Base-by-base conservation (phyloP, 2,329 filamentous ascomycete species). In the Nothophaeocryptopus gaeumannii region DNA sequence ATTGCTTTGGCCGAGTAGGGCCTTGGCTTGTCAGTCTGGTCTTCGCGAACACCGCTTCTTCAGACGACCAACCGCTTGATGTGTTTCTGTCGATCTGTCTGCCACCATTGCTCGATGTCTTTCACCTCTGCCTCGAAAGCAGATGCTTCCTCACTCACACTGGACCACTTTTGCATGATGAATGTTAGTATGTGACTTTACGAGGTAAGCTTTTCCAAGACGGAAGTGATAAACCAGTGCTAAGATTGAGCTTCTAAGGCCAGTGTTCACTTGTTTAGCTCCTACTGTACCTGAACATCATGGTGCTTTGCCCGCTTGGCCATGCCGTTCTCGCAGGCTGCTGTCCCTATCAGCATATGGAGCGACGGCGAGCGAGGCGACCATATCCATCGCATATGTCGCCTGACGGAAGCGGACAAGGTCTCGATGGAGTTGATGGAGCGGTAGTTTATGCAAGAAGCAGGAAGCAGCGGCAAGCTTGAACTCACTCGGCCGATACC, bases 1-100 rank as follows among this genome's bases (percentile, higher is more conserved):
- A 51, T 46, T 8, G 48, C 41, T 16, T 45, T 51, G 5, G 48
- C 48, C 9, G 48, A 46, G 31, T 51, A 51, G 2, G 42, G 48
- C 5, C 48, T 51, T 12, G 7, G 9, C 4, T 31, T 2, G 30
- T 40, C 15, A 40, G 15, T n/a, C 13, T 10, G 5, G 12, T 2
- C 5, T 11, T 14, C 8, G 31, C n/a, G 1, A 2, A n/a, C 15
- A 41, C 11, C 5, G 14, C 8, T 2, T n/a, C 20, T 9, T n/a
- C n/a, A n/a, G 11, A 12, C 5, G 45, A 26, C 20, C 20, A 3
- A 50, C 47, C 47, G 40, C 13, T 45, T 45, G 47, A 50, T 50
- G 35, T 50, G 47, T 15, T 50, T 37, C 40, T 50, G 47, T n/a
- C 47, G 35, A 20, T 50, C 47, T 11, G 40, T 35, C 14, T 45